phyloP scores from a whole-genome alignment of 495 filamentous ascomycete genomes.

The Gamarada debralockiae region DNA sequence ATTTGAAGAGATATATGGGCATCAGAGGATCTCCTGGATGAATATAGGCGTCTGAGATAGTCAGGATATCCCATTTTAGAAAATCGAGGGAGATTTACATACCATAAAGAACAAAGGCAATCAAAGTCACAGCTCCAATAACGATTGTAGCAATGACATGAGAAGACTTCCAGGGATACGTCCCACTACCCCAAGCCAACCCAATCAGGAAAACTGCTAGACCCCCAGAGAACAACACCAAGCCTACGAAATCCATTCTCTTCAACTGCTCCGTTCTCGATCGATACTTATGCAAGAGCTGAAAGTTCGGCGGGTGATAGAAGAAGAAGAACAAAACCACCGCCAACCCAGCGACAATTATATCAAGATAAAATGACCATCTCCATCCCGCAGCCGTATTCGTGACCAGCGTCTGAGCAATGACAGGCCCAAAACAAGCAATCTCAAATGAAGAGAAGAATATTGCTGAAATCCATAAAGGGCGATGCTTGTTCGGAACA shows the following conservation, averaged over 20 bases:
- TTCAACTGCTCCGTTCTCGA: constrained; percentile 21
- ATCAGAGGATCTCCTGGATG: not conserved
- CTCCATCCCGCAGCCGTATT: constrained; percentile 27
- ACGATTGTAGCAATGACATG: constrained; percentile 42
- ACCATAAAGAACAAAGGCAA: constrained; percentile 17
- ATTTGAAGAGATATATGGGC: constrained; percentile 4
- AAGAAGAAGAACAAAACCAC: constrained; percentile 23
- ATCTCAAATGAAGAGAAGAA: constrained; percentile 26
- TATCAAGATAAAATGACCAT: constrained; percentile 26
- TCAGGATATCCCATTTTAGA: not conserved
- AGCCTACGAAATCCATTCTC: constrained; percentile 5
- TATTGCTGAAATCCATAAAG: constrained; percentile 22
- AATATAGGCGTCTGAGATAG: not conserved
- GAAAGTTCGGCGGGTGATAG: constrained; percentile 30
- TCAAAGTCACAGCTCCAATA: constrained; percentile 36
- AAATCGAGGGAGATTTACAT: not conserved
- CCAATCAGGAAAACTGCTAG: not conserved
- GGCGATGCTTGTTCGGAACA: constrained; percentile 22
- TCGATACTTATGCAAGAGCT: constrained; percentile 22
- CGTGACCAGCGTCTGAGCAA: constrained; percentile 29
- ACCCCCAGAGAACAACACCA: not conserved
- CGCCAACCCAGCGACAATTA: constrained; percentile 24
- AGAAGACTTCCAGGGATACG: constrained; percentile 46
- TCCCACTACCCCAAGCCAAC: constrained; percentile 36
- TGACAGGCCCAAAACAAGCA: constrained; percentile 34